These are phyloP conservation scores for Viola pubescens DNA, from an alignment of 441 rosid species.

Conservation along the genomic window DNA sequence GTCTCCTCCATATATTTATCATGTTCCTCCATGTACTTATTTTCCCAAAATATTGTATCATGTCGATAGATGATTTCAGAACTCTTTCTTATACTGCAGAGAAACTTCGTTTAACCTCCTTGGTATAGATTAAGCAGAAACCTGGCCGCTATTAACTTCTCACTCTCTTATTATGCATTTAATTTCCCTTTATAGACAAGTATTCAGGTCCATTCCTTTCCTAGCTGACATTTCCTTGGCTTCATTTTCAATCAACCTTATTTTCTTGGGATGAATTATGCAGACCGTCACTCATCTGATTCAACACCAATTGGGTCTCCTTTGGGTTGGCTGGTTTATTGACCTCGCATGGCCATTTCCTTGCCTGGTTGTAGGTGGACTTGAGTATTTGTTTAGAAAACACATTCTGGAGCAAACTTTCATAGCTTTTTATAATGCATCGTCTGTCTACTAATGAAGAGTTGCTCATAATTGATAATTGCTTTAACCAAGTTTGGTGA, in stretches of 20 bases:
- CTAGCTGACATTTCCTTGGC: no score
- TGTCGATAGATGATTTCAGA: neutral
- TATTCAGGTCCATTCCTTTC: no score
- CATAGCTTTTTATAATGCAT: neutral
- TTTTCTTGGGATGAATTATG: no score
- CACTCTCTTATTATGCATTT: neutral
- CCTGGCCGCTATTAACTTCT: neutral
- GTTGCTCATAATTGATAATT: neutral
- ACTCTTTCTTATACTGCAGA: no score
- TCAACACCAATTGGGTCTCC: neutral
- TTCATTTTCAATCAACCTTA: no score
- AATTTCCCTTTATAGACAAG: no score
- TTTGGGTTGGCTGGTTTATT: slow-evolving; percentile 1
- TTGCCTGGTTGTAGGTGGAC: neutral
- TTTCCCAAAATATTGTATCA: neutral
- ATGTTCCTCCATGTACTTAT: neutral
- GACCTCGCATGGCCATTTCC: neutral
- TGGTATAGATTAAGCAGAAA: no score
- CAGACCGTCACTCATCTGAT: no score
- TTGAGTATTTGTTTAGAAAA: no score
- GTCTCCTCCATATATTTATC: slow-evolving; percentile 22
- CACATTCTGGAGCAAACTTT: neutral
- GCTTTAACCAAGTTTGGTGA: neutral
- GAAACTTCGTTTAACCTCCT: no score
- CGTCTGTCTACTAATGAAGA: neutral